Evolutionary conservation across 371 early-diverging fungal genomes (phyloP).

Genomic region (Mucor racemosus): DNA sequence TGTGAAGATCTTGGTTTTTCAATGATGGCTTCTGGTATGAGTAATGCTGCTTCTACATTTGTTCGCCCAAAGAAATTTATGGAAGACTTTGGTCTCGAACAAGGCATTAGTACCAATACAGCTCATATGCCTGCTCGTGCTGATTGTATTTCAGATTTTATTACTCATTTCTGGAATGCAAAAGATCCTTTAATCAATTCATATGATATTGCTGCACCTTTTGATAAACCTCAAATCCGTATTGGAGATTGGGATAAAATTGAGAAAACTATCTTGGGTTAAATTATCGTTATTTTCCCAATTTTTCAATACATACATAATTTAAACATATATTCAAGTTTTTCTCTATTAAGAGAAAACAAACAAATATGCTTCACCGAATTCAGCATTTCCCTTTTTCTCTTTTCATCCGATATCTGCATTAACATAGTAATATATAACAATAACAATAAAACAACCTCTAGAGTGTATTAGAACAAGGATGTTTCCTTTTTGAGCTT

Average conservation of each 20-base stretch:
- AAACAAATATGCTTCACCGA: not conserved
- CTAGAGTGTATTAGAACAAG: not conserved
- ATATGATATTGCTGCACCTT: conserved; percentile 22
- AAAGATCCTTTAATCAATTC: conserved; percentile 37
- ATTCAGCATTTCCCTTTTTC: not conserved
- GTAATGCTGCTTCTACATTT: conserved; percentile 26
- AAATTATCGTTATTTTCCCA: not conserved
- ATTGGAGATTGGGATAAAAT: conserved; percentile 31
- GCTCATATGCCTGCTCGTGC: conserved; percentile 43
- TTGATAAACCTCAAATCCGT: conserved; percentile 19
- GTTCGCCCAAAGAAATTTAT: conserved; percentile 32
- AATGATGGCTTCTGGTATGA: conserved; percentile 49
- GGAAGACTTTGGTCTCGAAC: conserved; percentile 38
- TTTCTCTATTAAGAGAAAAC: not conserved
- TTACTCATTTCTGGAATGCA: conserved; percentile 35
- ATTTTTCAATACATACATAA: not conserved
- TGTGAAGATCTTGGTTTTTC: conserved; percentile 56
- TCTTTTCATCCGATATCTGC: not conserved
- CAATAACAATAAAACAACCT: not conserved
- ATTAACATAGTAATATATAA: not conserved
- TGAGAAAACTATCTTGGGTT: conserved; percentile 10
- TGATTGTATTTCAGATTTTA: conserved; percentile 39
- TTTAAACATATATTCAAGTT: not conserved
- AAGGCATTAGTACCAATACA: conserved; percentile 44
- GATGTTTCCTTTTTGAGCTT: not conserved